Evolutionary conservation across 2,329 filamentous ascomycete species (phyloP).

Genomic region (Phaeophleospora eucalypticola): DNA sequence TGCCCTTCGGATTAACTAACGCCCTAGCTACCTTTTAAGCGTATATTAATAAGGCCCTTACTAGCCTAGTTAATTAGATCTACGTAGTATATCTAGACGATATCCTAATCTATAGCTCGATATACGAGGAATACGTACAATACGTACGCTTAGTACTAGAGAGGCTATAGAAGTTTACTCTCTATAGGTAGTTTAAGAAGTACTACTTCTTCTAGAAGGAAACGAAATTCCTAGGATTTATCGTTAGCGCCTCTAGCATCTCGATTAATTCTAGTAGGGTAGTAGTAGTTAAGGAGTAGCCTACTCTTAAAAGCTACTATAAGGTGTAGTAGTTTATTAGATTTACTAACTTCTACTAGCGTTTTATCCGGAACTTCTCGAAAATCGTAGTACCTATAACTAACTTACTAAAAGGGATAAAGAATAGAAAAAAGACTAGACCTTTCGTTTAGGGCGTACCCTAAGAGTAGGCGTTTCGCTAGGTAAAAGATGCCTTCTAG

Average conservation of each 20-base stretch:
- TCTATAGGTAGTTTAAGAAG: conserved; percentile 20
- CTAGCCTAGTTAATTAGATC: conserved; percentile 10
- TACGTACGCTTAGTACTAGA: not conserved
- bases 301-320: conserved; percentile 16
- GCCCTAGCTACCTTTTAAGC: conserved; percentile 25
- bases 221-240: conserved; percentile 32
- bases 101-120: conserved; percentile 31
- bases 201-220: conserved; percentile 29
- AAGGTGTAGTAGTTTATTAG: conserved; percentile 21
- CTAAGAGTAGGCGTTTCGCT: conserved; percentile 1
- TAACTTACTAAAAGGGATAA: conserved; percentile 1
- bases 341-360: conserved; percentile 1
- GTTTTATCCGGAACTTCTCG: conserved; percentile 6
- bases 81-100: conserved; percentile 30
- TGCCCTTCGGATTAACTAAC: conserved; percentile 27
- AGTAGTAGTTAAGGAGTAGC: conserved; percentile 24
- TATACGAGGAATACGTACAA: conserved; percentile 3
- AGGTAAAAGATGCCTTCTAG: not conserved
- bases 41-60: conserved; percentile 26
- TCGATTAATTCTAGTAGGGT: conserved; percentile 28
- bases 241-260: conserved; percentile 25
- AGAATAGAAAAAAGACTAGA: conserved; percentile 3
- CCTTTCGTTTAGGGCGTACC: not conserved
- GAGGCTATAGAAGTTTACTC: not conserved
- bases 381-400: conserved; percentile 2